Percentiles rank a stretch among this genome's conserved stretches.
Evolutionary conservation across 192 early-diverging fungal species (phyloP).

Genomic region (Backusella liffmaniae): DNA sequence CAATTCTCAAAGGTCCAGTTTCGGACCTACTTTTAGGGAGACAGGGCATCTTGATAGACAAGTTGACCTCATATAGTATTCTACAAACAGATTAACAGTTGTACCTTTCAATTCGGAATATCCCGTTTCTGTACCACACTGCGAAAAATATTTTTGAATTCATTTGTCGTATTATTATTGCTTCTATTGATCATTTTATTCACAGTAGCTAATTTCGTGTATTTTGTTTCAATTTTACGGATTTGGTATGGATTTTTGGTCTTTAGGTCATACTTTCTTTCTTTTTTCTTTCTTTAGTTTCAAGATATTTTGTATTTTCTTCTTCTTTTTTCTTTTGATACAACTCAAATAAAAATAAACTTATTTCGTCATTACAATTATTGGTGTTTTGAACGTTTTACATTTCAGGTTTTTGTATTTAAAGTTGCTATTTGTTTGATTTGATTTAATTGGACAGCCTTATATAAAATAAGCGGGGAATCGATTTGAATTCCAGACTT

Average conservation of each 20-base stretch:
- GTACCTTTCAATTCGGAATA: not conserved
- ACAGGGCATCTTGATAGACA: slow-evolving; percentile 5
- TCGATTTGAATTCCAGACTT: not conserved
- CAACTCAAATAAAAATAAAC: not conserved
- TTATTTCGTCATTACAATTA: not conserved
- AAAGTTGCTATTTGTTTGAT: not conserved
- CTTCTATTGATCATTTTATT: not conserved
- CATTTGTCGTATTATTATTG: not conserved
- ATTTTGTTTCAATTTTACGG: not conserved
- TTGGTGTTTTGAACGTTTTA: not conserved
- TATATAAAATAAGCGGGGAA: not conserved
- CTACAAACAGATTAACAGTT: not conserved
- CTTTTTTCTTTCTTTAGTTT: not conserved
- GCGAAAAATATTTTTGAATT: not conserved
- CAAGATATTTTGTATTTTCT: not conserved
- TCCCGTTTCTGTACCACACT: not conserved
- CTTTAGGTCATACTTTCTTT: not conserved
- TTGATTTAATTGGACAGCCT: not conserved
- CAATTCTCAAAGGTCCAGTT: slow-evolving; percentile 7
- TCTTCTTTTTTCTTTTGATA: not conserved
- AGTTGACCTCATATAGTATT: slow-evolving; percentile 6
- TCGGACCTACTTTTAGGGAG: not conserved
- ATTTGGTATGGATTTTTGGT: not conserved
- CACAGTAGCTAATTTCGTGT: not conserved
- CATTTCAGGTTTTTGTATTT: not conserved